Evolutionary conservation across 495 filamentous ascomycete species (phyloP).

Genomic region (Aspergillus sclerotioniger): DNA sequence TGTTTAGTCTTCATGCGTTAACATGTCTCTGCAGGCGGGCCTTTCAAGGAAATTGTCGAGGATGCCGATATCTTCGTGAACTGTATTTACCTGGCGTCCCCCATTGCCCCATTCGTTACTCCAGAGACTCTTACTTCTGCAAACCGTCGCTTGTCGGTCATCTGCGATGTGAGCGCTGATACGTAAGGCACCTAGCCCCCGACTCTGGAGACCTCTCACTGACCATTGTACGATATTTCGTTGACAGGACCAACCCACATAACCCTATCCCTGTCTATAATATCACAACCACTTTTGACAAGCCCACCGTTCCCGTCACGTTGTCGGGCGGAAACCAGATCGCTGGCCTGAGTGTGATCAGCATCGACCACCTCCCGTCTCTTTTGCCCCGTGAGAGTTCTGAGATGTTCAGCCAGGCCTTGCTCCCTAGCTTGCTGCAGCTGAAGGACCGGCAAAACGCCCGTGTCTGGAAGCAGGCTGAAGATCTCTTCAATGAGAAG

Average conservation of each 20-base stretch:
- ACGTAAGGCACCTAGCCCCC: slow-evolving; percentile 35
- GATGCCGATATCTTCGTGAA: slow-evolving; percentile 74
- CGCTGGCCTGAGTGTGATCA: slow-evolving; percentile 71
- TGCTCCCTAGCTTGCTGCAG: slow-evolving; percentile 75
- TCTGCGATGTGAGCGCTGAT: slow-evolving; percentile 84
- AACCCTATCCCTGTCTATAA: slow-evolving; percentile 85
- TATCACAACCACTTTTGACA: slow-evolving; percentile 75
- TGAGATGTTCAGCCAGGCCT: slow-evolving; percentile 77
- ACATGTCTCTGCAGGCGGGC: slow-evolving; percentile 54
- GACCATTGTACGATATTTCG: neutral
- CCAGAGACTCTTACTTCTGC: slow-evolving; percentile 63
- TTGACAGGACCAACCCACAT: slow-evolving; percentile 60
- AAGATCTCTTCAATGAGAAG: slow-evolving; percentile 84
- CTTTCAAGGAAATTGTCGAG: slow-evolving; percentile 84
- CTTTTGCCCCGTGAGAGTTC: slow-evolving; percentile 83
- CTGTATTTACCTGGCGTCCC: slow-evolving; percentile 79
- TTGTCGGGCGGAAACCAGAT: slow-evolving; percentile 46
- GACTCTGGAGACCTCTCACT: slow-evolving; percentile 1
- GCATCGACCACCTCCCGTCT: slow-evolving; percentile 88
- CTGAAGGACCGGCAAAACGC: slow-evolving; percentile 70
- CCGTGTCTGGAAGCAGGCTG: slow-evolving; percentile 79
- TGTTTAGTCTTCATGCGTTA: neutral
- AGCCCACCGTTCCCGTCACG: slow-evolving; percentile 74
- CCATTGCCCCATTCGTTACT: slow-evolving; percentile 69
- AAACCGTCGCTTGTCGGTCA: slow-evolving; percentile 72